Conservation (phyloP, 805 yeast genomes). For the Spathaspora girioi region DNA sequence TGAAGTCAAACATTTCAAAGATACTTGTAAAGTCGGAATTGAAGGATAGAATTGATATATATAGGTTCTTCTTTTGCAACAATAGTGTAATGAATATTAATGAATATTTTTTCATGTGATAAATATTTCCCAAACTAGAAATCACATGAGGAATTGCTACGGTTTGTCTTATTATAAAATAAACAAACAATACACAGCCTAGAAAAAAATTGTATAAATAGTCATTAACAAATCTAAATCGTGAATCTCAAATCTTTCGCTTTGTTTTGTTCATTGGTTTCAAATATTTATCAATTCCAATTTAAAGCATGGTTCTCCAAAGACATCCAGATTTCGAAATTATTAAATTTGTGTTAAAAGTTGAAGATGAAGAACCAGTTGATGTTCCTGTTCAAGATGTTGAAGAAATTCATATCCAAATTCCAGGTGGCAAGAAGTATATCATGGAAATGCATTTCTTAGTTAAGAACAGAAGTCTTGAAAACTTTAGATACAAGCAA, state of each 20-base stretch:
- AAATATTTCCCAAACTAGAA: not conserved
- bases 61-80: not conserved
- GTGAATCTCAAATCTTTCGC: not conserved
- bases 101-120: not conserved
- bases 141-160: not conserved
- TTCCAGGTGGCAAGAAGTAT: conserved; percentile 38
- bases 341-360: conserved; percentile 23
- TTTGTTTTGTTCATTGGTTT: not conserved
- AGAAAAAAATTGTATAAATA: not conserved
- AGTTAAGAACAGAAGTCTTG: conserved; percentile 24
- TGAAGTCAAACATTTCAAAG: conserved; percentile 52
- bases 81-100: not conserved
- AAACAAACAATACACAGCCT: not conserved
- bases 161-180: not conserved
- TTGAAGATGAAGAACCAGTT: conserved; percentile 26
- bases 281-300: not conserved
- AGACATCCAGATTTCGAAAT: conserved; percentile 32
- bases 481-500: conserved; percentile 31
- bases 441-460: conserved; percentile 28
- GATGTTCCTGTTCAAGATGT: conserved; percentile 25
- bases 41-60: not conserved
- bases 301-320: conserved; percentile 5
- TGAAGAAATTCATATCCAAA: conserved; percentile 23
- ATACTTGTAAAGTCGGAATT: conserved; percentile 7
- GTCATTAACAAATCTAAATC: not conserved